Evolutionary conservation across 208 protist genomes (phyloP), one percentile per base, ranked within the genome.

Genomic region (Lotmaria passim): DNA sequence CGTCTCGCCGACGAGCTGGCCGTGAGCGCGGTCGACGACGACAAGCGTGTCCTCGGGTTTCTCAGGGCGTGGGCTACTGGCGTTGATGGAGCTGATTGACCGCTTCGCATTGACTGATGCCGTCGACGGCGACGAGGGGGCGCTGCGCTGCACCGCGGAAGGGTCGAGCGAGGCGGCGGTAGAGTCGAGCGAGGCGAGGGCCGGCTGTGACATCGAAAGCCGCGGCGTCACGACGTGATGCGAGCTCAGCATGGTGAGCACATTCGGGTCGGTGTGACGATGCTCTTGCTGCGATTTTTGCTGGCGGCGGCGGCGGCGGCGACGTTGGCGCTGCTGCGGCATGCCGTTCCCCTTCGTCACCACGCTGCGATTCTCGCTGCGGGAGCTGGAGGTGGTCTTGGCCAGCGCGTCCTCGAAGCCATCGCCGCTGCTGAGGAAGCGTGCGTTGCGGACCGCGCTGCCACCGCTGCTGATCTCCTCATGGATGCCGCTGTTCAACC

Each of bases 1-100:
- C 2, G 75, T 53, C 74, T 90, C 84, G 36, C 82, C 79, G 17
- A 93, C 74, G 56, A 86, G 58, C 69, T 82, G 46, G 3, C 85
- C 85, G 14, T 72, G 56, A 10, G 51, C 34, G 39, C 63, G 71
- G n/a, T 77, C 71, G 36, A 71, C 63, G 21, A 71, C 63, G 31
- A 77, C 48, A 17, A 63, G 3, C 10, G 60, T 21, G 21, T 66
- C 60, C 34, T 66, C 47, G 47, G 33, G 6, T 21, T 28, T 2
- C 14, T 30, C 23, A 12, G 23, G 33, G n/a, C 11, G 28, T 39
- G n/a, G 28, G 38, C 44, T 2, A 44, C 28, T n/a, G n/a, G 26
- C 43, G 58, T 41, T 34, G 8, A 46, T 26, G 26, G 44, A 41
- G 58, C 41, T 51, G 39, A n/a, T 34, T 17, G 58, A 64, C 11